Base-by-base conservation (phyloP, 768 basidiomycete genomes). In the Pleurotus sapidus region DNA sequence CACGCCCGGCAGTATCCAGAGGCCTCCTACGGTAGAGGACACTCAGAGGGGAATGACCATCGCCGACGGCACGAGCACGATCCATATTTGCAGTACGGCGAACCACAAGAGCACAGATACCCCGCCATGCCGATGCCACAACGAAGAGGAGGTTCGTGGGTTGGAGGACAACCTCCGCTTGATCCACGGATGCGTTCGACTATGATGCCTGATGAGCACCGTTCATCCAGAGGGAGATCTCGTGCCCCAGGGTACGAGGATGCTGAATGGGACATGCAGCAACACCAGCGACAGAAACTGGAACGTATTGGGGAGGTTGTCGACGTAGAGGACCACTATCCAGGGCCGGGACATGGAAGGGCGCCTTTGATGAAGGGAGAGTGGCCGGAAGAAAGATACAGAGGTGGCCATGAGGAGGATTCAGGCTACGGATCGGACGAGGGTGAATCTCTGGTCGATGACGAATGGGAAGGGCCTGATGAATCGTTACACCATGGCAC, bases 381-480 rank as follows among this genome's bases (percentile, higher is more conserved):
- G 18, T 54, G 27, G n/a, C 25, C 51, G 23, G 14, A 38, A 25
- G 51, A 23, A 18, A 51, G 23, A 54, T 4, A 15, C 7, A 24
- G 39, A 24, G 9, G 15, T 8, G 18, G 51, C 38, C 30, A 39
- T 34, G 51, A 54, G 24, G 51, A 54, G n/a, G 51, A 54, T 24
- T 42, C 51, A n/a, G 51, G 51, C 15, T 54, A 54, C 15, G 51
- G 51, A 5, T 54, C 51, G 51, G 51, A 42, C 15, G 51, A 54
- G 51, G 51, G 51, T 8, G 51, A 54, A 24, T 54, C 51, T 5
- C 24, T 54, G 51, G 37, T 42, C 5, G 42, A 39, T 25, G 51
- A 54, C 7, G 51, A 54, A 15, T 42, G 51, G 49, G 49, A 25
- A 40, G 51, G 51, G 17, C 24, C 24, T 7, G 49, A 38, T n/a